phyloP scores from a whole-genome alignment of 2,329 filamentous ascomycete genomes.

The Cladosporium velox region DNA sequence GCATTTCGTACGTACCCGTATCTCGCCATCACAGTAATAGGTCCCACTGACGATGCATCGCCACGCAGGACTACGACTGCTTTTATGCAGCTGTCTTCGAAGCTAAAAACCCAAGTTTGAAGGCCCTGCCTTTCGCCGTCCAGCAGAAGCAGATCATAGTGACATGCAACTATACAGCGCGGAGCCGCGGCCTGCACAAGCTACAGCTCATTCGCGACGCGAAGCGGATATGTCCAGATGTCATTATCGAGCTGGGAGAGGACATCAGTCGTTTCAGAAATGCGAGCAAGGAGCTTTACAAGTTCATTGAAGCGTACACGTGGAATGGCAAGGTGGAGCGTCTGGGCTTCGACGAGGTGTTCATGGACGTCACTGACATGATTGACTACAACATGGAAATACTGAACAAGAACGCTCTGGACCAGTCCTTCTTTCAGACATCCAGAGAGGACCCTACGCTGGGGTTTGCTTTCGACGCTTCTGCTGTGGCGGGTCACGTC shows the following conservation, averaged over 20 bases:
- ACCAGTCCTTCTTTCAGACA: constrained; percentile 77
- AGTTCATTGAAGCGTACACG: constrained; percentile 69
- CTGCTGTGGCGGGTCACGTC: constrained; percentile 64
- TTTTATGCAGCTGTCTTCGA: constrained; percentile 95
- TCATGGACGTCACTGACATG: constrained; percentile 81
- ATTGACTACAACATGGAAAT: constrained; percentile 76
- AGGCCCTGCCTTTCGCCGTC: constrained; percentile 73
- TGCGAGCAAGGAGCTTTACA: constrained; percentile 78
- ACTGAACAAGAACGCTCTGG: constrained; percentile 66
- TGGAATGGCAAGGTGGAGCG: constrained; percentile 80
- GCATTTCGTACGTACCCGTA: constrained; percentile 67
- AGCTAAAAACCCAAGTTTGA: constrained; percentile 73
- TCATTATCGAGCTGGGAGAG: constrained; percentile 84
- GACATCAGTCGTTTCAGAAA: constrained; percentile 83
- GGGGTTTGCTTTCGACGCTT: constrained; percentile 81
- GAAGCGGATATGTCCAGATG: constrained; percentile 74
- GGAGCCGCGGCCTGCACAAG: constrained; percentile 70
- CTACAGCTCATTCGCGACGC: constrained; percentile 84
- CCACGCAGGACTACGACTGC: constrained; percentile 72
- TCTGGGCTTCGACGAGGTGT: constrained; percentile 89
- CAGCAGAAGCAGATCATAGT: constrained; percentile 89
- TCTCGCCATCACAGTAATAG: not conserved
- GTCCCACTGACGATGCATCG: not conserved
- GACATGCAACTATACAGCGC: constrained; percentile 91
- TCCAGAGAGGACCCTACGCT: constrained; percentile 69